Evolutionary conservation across 345 rosid species (phyloP), one percentile per base, ranked within the genome.

Genomic region (Eucalyptus regnans): DNA sequence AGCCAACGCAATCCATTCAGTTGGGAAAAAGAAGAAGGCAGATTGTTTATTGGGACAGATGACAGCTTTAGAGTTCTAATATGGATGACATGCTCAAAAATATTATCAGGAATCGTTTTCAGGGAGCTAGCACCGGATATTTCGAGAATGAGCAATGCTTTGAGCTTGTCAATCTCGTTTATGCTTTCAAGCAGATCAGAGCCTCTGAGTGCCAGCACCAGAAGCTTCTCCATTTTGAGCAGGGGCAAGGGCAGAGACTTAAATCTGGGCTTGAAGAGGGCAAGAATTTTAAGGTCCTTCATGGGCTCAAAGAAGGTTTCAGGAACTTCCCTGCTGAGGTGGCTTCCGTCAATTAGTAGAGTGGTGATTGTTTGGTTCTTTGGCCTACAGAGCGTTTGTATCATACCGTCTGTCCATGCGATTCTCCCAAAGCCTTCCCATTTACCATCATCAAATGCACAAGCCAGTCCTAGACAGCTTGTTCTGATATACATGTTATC

Each of bases 11-110:
- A 92, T 49, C 89, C 14, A 11, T 0, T 56, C 88, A 92, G 91
- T 1, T 86, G 7, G 64, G 91, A 89, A 46, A 94, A 86, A 33
- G 86, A 87, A 11, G 90, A n/a, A 50, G 94, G 94, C 51, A 95
- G 92, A 7, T 89, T 56, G 56, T 62, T 54, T 52, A 95, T 91
- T 88, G 37, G 88, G 33, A 90, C 88, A 9, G 68, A 90, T 51
- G 95, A 95, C 51, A 95, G 92, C 87, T 95, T 94, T 83, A 95
- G 95, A 92, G 93, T 94, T 71, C 86, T 90, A 87, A 95, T 94
- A 5, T 87, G 27, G 81, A 81, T 9, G 76, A 88, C 56, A 8
- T 80, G 17, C 83, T 22, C 43, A 37, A 95, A 94, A 80, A 95
- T 85, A 2, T 85, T 50, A 1, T 88, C 90, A 12, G 90, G 17